These are phyloP conservation scores for Lablab purpureus DNA, from an alignment of 306 rosid species.

Conservation along the genomic window DNA sequence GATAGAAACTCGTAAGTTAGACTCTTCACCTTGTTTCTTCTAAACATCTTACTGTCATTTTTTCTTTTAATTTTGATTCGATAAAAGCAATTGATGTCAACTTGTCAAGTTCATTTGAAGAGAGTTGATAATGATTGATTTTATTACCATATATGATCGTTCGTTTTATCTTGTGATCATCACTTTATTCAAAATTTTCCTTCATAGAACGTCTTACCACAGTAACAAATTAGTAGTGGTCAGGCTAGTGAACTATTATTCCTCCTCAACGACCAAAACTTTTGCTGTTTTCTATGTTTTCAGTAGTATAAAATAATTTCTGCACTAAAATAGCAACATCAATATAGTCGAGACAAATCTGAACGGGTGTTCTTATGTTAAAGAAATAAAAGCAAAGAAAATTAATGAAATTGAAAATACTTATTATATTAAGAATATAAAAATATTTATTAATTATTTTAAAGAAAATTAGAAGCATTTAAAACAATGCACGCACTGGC, in stretches of 20 bases:
- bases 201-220: neutral
- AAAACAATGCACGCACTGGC: too few species aligned
- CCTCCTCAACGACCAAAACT: neutral
- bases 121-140: neutral
- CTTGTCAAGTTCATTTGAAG: constrained; percentile 13
- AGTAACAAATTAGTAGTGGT: neutral
- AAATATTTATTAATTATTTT: neutral
- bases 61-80: neutral
- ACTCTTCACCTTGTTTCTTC: neutral
- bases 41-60: neutral
- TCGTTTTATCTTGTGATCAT: neutral
- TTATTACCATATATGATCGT: neutral
- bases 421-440: too few species aligned
- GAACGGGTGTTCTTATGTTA: neutral
- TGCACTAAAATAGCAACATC: neutral
- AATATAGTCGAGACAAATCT: neutral
- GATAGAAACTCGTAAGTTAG: constrained; percentile 23
- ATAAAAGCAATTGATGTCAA: constrained; percentile 7
- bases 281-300: neutral
- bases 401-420: neutral
- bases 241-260: neutral
- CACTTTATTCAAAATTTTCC: neutral
- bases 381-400: neutral
- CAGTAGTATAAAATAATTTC: neutral
- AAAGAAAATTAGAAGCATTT: neutral